Conservation (phyloP, 2,329 filamentous ascomycete species). For the Fonsecaea nubica region DNA sequence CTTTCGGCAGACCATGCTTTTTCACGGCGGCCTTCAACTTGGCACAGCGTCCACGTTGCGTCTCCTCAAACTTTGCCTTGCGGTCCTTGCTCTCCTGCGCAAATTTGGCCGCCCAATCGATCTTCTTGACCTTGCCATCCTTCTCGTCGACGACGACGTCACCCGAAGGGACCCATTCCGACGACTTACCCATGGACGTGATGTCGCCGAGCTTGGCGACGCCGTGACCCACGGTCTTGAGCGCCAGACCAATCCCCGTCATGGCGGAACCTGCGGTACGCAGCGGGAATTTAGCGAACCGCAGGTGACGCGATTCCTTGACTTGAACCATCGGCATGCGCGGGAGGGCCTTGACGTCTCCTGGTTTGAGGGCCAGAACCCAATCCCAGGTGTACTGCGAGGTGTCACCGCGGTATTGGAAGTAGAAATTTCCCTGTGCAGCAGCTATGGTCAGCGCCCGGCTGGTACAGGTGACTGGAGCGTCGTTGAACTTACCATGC, state of each 20-base stretch:
- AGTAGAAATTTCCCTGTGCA: conserved; percentile 39
- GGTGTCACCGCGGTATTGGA: conserved; percentile 35
- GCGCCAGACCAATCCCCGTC: conserved; percentile 24
- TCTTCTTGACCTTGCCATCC: conserved; percentile 33
- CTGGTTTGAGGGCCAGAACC: conserved; percentile 34
- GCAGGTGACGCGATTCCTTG: conserved; percentile 31
- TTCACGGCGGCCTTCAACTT: conserved; percentile 8
- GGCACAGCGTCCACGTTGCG: conserved; percentile 12
- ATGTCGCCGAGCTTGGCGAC: conserved; percentile 33
- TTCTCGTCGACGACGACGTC: conserved; percentile 34
- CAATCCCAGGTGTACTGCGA: conserved; percentile 40
- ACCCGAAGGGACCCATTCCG: conserved; percentile 33
- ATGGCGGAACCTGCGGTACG: conserved; percentile 31
- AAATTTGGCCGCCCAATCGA: conserved; percentile 28
- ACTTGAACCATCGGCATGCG: conserved; percentile 37
- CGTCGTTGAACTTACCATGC: conserved; percentile 30
- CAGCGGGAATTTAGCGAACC: conserved; percentile 35
- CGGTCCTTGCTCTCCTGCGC: conserved; percentile 26
- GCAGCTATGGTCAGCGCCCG: not conserved
- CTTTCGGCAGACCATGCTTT: conserved; percentile 1
- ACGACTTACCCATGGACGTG: conserved; percentile 32
- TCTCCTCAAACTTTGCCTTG: conserved; percentile 21
- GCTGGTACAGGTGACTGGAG: not conserved
- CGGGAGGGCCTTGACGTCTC: conserved; percentile 36
- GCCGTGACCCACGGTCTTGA: conserved; percentile 32